Conservation (phyloP, 2,329 filamentous ascomycete genomes). For the Pestalotiopsis sp. region DNA sequence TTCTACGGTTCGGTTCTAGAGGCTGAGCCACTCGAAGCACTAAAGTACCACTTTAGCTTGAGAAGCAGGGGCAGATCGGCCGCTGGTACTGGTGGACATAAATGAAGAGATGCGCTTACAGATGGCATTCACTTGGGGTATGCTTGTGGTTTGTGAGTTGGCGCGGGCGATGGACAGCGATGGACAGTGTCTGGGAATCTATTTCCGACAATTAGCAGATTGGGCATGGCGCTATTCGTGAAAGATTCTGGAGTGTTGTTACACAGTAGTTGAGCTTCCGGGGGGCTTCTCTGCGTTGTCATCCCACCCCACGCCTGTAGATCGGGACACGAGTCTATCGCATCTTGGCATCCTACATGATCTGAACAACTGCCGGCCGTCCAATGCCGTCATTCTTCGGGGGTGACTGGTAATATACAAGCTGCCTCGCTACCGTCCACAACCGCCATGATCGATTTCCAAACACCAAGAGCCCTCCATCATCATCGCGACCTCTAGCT, state of each 20-base stretch:
- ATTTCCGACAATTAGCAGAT: not conserved
- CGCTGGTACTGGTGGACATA: not conserved
- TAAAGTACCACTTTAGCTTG: conserved; percentile 6
- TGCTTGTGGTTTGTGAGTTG: not conserved
- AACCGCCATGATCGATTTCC: no score
- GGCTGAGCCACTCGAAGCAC: not conserved
- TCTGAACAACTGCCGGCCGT: not conserved
- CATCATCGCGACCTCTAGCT: no score
- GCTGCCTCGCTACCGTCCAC: no score
- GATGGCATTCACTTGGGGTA: not conserved
- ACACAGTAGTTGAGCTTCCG: no score
- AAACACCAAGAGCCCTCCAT: no score
- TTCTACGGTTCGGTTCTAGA: not conserved
- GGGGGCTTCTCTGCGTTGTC: no score
- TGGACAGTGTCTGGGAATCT: not conserved
- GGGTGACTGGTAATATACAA: no score
- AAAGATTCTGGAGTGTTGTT: no score
- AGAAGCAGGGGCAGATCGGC: not conserved
- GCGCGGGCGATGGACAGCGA: not conserved
- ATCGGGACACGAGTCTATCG: not conserved
- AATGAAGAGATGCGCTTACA: no score
- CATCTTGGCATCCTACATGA: not conserved
- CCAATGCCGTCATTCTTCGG: no score
- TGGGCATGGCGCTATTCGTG: not conserved
- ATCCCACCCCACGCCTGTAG: no score